These are phyloP conservation scores for Marasmius tenuissimus DNA, from an alignment of 1,284 basidiomycete species.

Conservation along the genomic window DNA sequence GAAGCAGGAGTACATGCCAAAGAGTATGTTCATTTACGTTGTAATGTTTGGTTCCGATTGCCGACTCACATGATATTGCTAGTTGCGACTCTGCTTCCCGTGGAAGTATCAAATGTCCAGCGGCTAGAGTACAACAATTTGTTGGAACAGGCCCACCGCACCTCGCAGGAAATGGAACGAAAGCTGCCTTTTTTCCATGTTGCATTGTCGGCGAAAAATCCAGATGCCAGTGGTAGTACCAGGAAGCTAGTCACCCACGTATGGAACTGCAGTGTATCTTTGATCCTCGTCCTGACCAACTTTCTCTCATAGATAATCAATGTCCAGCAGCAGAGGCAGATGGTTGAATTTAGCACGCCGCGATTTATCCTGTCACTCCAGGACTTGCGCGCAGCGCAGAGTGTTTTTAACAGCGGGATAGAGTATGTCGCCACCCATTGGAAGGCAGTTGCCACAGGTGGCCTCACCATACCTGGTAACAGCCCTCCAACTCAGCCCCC, in stretches of 20 bases:
- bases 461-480: neutral
- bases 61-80: constrained; percentile 15
- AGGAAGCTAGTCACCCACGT: constrained; percentile 56
- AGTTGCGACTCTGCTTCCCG: constrained; percentile 26
- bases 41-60: constrained; percentile 13
- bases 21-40: constrained; percentile 25
- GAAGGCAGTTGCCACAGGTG: constrained; percentile 11
- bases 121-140: constrained; percentile 48
- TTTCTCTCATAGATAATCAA: constrained; percentile 45
- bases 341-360: constrained; percentile 43
- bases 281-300: constrained; percentile 6
- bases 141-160: constrained; percentile 47
- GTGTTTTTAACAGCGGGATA: neutral
- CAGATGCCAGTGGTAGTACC: constrained; percentile 22
- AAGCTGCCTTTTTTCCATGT: constrained; percentile 49
- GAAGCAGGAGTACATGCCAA: constrained; percentile 16
- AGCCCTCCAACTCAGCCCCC: neutral
- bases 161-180: constrained; percentile 44
- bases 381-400: constrained; percentile 32
- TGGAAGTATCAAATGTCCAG: constrained; percentile 51
- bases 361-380: constrained; percentile 50
- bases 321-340: constrained; percentile 49
- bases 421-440: constrained; percentile 17
- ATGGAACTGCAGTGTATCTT: constrained; percentile 28
- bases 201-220: constrained; percentile 44